Percentiles rank a stretch among this genome's conserved stretches.
These are phyloP conservation scores for Trichoderma breve DNA, from an alignment of 2,329 filamentous ascomycete species.

Conservation along the genomic window DNA sequence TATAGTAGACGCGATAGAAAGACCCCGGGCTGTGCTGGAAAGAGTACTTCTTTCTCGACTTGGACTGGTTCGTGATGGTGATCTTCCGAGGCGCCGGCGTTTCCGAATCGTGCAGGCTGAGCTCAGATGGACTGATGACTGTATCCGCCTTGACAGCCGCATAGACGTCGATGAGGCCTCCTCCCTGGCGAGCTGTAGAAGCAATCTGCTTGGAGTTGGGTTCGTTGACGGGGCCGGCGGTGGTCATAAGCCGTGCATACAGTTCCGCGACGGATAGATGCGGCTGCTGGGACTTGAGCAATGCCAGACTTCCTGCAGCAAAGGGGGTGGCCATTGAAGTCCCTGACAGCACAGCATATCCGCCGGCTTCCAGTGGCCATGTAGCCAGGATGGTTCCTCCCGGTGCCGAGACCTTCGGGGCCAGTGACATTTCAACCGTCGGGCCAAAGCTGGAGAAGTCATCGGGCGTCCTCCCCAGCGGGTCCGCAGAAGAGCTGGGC, in stretches of 20 bases:
- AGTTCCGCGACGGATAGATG: neutral
- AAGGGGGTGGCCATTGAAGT: conserved; percentile 49
- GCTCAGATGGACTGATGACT: neutral
- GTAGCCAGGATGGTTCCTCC: conserved; percentile 45
- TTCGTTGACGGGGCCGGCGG: neutral
- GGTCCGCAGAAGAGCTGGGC: neutral
- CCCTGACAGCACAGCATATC: conserved; percentile 44
- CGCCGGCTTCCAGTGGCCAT: conserved; percentile 38
- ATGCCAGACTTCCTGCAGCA: conserved; percentile 38
- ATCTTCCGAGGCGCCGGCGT: conserved; percentile 2
- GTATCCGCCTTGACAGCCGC: neutral
- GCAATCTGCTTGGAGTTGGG: neutral
- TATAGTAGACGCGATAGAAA: neutral
- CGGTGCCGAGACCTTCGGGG: conserved; percentile 39
- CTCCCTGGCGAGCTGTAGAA: conserved; percentile 6
- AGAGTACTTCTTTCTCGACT: neutral
- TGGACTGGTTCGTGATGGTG: conserved; percentile 13
- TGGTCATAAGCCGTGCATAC: neutral
- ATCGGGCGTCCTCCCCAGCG: neutral
- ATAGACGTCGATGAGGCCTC: conserved; percentile 4
- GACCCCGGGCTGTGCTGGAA: neutral
- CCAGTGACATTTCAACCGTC: conserved; percentile 40
- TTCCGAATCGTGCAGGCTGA: conserved; percentile 8
- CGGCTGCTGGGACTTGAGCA: conserved; percentile 29
- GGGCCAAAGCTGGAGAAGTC: conserved; percentile 40